Conservation (phyloP, 2,329 filamentous ascomycete species). For the Aspergillus fumigatus region DNA sequence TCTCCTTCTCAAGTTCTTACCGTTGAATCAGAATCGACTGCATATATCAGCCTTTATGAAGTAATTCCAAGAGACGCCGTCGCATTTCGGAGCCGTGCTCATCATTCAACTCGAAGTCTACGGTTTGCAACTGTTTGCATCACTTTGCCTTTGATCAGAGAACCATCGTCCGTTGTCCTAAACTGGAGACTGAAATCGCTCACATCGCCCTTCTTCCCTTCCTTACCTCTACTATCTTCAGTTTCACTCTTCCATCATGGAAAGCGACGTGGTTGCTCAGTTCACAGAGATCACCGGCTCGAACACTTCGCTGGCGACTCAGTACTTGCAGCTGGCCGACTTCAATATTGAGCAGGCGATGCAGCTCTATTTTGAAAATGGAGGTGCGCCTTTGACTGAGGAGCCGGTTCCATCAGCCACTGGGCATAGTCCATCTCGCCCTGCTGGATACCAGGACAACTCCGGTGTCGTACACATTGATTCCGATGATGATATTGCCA, state of each 20-base stretch:
- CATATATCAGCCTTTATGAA: background rate
- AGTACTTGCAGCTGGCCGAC: constrained; percentile 81
- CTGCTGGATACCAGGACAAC: constrained; percentile 48
- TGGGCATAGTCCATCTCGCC: constrained; percentile 20
- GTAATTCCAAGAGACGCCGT: background rate
- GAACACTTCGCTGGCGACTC: constrained; percentile 66
- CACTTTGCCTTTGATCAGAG: constrained; percentile 13
- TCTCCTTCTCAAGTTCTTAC: background rate
- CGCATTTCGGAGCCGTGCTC: background rate
- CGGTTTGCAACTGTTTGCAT: constrained; percentile 32
- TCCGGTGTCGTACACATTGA: constrained; percentile 68
- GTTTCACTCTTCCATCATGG: constrained; percentile 48
- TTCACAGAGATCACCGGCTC: constrained; percentile 81
- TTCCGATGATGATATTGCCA: constrained; percentile 65
- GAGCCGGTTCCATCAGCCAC: constrained; percentile 36
- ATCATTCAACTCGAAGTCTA: constrained; percentile 4
- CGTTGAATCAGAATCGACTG: background rate
- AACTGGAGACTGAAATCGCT: background rate
- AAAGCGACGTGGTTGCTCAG: constrained; percentile 64
- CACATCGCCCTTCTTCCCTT: background rate
- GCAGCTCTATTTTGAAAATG: constrained; percentile 84
- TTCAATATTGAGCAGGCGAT: constrained; percentile 81
- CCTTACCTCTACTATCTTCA: background rate
- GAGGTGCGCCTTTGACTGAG: constrained; percentile 58
- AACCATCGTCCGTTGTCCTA: constrained; percentile 4